Conservation (phyloP, 108 stramenopile genomes). For the Skeletonema potamos region DNA sequence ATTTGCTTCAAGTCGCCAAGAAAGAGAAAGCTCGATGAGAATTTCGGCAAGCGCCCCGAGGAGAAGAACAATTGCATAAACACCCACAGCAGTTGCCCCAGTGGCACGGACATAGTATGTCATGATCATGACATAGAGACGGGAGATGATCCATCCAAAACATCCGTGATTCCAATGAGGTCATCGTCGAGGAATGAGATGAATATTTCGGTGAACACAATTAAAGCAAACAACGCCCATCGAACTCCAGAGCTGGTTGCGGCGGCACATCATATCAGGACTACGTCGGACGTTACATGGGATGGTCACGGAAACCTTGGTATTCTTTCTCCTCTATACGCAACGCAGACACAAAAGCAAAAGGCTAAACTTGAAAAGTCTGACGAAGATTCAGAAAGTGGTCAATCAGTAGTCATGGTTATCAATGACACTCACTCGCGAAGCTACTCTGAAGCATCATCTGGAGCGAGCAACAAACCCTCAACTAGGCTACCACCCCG, state of each 20-base stretch:
- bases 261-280: not conserved
- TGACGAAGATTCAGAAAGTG: not conserved
- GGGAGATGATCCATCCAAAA: not conserved
- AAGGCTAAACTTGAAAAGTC: not conserved
- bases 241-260: not conserved
- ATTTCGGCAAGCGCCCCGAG: slow-evolving; percentile 48
- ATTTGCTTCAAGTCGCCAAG: slow-evolving; percentile 67
- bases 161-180: not conserved
- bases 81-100: not conserved
- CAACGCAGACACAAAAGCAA: not conserved
- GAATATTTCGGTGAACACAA: not conserved
- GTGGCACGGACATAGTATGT: not conserved
- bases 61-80: not conserved
- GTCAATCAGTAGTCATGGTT: not conserved
- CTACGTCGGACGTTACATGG: slow-evolving; percentile 17
- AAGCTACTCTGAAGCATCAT: slow-evolving; percentile 15
- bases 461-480: not conserved
- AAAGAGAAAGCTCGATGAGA: slow-evolving; percentile 54
- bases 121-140: slow-evolving; percentile 18
- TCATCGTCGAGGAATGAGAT: not conserved
- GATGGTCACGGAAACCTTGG: not conserved
- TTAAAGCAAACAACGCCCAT: not conserved
- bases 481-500: not conserved
- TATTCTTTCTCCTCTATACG: not conserved
- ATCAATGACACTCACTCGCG: not conserved